Percentiles rank a stretch among this genome's conserved stretches.
Evolutionary conservation across 306 rosid genomes (phyloP).

Genomic region (Rosa chinensis): DNA sequence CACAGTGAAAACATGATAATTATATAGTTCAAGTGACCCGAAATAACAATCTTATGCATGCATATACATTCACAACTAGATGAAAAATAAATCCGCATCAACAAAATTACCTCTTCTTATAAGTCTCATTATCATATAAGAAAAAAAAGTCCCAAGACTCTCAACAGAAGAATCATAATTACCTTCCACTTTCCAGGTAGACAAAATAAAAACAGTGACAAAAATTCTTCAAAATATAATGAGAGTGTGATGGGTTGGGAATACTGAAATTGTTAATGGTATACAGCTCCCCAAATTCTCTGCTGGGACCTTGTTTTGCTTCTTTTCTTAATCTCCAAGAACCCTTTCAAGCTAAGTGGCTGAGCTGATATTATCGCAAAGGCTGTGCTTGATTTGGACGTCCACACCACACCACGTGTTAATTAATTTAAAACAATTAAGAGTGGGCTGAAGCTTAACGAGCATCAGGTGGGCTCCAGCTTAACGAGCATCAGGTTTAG

Average conservation of each 20-base stretch:
- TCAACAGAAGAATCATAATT: not conserved
- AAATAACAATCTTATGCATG: too few relatives aligned
- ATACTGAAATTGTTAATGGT: not conserved
- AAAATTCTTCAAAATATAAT: not conserved
- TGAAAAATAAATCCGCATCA: too few relatives aligned
- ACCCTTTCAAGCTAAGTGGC: not conserved
- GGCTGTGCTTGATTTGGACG: not conserved
- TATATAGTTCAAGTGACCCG: too few relatives aligned
- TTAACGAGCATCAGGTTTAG: not conserved
- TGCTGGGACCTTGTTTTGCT: not conserved
- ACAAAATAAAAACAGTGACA: not conserved
- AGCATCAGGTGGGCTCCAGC: not conserved
- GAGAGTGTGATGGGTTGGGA: not conserved
- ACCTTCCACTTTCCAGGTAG: not conserved
- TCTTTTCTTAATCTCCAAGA: conserved; percentile 5
- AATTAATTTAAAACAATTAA: not conserved
- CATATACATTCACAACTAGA: too few relatives aligned
- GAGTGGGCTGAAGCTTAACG: not conserved
- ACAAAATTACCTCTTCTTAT: too few relatives aligned
- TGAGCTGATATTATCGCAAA: not conserved
- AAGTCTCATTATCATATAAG: not conserved
- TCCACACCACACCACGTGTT: conserved; percentile 10
- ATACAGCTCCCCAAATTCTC: not conserved
- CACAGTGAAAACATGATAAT: too few relatives aligned
- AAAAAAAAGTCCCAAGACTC: not conserved